Evolutionary conservation across 371 early-diverging fungal species (phyloP).

Genomic region (Mucor ambiguus): DNA sequence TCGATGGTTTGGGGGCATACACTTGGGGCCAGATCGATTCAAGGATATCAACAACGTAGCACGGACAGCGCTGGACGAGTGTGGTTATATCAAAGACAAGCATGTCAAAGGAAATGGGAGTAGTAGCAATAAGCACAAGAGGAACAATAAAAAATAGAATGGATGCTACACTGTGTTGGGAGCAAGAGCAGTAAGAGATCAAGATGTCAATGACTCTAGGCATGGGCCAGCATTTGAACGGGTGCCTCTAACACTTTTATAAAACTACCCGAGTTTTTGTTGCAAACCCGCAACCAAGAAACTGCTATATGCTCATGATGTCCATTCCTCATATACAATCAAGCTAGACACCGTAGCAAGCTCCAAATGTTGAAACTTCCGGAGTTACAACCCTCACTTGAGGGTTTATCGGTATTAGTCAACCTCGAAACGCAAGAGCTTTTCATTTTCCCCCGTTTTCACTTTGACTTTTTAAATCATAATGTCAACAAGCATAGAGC

Average conservation of each 20-base stretch:
- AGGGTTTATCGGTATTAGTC: no score
- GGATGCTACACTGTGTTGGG: background rate
- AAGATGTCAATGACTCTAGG: no score
- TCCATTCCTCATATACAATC: no score
- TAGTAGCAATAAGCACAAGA: slow-evolving; percentile 16
- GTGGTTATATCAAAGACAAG: slow-evolving; percentile 55
- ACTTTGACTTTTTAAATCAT: background rate
- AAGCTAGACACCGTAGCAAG: no score
- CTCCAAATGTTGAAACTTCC: no score
- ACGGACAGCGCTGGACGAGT: slow-evolving; percentile 65
- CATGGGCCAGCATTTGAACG: no score
- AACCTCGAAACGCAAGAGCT: background rate
- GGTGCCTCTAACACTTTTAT: no score
- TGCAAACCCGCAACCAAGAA: no score
- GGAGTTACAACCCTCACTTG: no score
- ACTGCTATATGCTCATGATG: no score
- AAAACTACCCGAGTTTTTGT: no score
- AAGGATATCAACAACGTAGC: slow-evolving; percentile 90
- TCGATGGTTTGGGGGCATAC: slow-evolving; percentile 91
- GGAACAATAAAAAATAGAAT: background rate
- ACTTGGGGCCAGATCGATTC: slow-evolving; percentile 86
- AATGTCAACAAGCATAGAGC: background rate
- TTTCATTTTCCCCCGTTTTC: background rate
- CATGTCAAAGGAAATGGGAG: slow-evolving; percentile 9
- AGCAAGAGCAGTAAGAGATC: background rate